A percentile compares a stretch with the other conserved stretches of the same genome.
These are phyloP conservation scores for Physocladia obscura DNA, from an alignment of 192 early-diverging fungal species.

Conservation along the genomic window DNA sequence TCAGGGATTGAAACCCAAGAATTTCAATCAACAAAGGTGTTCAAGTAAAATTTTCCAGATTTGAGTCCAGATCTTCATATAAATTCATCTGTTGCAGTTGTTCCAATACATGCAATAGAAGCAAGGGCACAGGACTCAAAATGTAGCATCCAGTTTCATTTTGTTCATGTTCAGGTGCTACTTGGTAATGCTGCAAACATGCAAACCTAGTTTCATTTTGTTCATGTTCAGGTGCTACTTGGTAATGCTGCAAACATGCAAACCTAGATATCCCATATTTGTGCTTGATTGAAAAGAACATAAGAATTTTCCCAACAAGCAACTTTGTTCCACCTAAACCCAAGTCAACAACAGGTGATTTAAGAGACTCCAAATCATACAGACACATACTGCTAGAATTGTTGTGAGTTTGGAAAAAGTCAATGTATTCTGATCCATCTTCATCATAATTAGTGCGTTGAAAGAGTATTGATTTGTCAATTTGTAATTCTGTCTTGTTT, in stretches of 20 bases:
- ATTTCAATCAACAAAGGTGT: not conserved
- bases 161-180: too few relatives aligned
- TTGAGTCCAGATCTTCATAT: too few relatives aligned
- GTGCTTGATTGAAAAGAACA: not conserved
- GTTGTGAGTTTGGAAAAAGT: not conserved
- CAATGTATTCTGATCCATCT: not conserved
- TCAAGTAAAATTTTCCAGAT: constrained; percentile 3
- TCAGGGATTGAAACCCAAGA: too few relatives aligned
- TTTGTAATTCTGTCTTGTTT: too few relatives aligned
- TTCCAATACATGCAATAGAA: too few relatives aligned
- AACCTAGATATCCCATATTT: too few relatives aligned
- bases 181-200: too few relatives aligned
- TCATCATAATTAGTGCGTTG: not conserved
- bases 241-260: too few relatives aligned
- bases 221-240: too few relatives aligned
- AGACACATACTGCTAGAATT: not conserved
- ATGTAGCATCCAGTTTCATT: not conserved
- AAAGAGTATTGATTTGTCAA: too few relatives aligned
- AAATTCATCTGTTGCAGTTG: not conserved
- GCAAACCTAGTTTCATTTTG: too few relatives aligned
- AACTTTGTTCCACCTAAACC: not conserved
- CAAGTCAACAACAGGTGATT: not conserved
- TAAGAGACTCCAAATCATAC: not conserved
- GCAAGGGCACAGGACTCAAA: not conserved
- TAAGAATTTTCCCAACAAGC: not conserved